A percentile compares a stretch with the other conserved stretches of the same genome.
phyloP scores from a whole-genome alignment of 441 rosid genomes.

The Syzygium malaccense region DNA sequence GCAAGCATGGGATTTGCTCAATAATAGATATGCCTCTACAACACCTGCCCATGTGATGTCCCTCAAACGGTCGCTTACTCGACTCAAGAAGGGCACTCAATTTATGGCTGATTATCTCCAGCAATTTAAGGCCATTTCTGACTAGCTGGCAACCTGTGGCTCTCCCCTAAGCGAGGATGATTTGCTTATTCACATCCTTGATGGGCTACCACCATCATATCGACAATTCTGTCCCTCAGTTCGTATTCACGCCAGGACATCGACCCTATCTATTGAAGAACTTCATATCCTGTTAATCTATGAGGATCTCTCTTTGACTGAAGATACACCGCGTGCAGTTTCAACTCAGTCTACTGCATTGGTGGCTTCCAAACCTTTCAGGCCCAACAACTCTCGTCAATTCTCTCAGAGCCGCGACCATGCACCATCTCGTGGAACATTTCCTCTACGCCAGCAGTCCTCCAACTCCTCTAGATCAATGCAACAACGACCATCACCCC shows the following conservation, averaged over 20 bases:
- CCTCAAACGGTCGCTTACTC: not conserved
- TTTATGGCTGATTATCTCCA: no score
- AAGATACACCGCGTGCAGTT: no score
- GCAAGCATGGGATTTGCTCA: not conserved
- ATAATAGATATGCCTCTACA: not conserved
- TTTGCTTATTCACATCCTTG: not conserved
- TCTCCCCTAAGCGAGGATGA: not conserved
- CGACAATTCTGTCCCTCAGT: not conserved
- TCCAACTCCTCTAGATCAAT: not conserved
- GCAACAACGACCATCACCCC: no score
- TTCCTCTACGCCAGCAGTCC: not conserved
- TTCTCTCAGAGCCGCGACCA: not conserved
- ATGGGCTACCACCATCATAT: not conserved
- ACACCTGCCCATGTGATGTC: not conserved
- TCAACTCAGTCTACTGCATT: not conserved
- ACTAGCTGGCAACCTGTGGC: not conserved
- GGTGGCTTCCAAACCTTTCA: not conserved
- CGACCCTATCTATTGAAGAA: not conserved
- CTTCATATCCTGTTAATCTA: not conserved
- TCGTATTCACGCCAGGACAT: not conserved
- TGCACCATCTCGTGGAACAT: not conserved
- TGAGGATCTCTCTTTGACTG: not conserved
- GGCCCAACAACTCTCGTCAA: not conserved
- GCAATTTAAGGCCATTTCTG: not conserved
- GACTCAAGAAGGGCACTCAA: not conserved